Evolutionary conservation across 1,284 basidiomycete genomes (phyloP), one percentile per base, ranked within the genome.

Genomic region (Leccinum subrobustum): DNA sequence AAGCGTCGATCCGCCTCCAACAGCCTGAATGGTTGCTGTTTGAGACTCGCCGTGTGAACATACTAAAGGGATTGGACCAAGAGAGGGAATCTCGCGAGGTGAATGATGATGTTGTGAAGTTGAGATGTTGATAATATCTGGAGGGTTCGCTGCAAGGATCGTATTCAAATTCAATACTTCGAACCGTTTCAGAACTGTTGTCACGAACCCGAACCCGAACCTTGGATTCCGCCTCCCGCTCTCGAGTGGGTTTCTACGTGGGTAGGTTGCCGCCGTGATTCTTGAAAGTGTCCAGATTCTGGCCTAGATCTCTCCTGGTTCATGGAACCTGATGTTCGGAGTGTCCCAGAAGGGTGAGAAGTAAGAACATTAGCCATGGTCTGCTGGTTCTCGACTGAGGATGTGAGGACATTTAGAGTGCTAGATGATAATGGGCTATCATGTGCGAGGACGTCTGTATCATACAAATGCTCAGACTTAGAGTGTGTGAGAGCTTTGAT

Each of bases 121-220:
- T 16, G 39, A 25, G 29, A 35, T 61, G 39, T 65, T 50, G 6
- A 12, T 25, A 44, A 50, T 29, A 25, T n/a, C 29, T 39, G 29
- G 3, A 23, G 54, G 50, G 20, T 61, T 68, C 51, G 4, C 59
- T 56, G 37, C 54, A 8, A 39, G 54, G 53, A 62, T 56, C 42
- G 50, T 42, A 23, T 18, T 57, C 29, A 20, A 27, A 29, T 52
- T 62, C 27, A 60, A 51, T 54, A 42, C 35, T 29, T 42, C 25
- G 42, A 44, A 56, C 50, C 53, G 35, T 31, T 44, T 29, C 35
- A 54, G 44, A 54, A 52, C 61, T 60, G 56, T 44, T 51, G n/a
- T 18, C 35, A 56, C 51, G 44, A 61, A 73, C 67, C 68, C 48
- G 58, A 47, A 16, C 14, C 47, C 35, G 35, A 72, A 54, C 63